These are phyloP conservation scores for Tillandsia leiboldiana DNA, from an alignment of 176 grass and related monocot species.

Conservation along the genomic window DNA sequence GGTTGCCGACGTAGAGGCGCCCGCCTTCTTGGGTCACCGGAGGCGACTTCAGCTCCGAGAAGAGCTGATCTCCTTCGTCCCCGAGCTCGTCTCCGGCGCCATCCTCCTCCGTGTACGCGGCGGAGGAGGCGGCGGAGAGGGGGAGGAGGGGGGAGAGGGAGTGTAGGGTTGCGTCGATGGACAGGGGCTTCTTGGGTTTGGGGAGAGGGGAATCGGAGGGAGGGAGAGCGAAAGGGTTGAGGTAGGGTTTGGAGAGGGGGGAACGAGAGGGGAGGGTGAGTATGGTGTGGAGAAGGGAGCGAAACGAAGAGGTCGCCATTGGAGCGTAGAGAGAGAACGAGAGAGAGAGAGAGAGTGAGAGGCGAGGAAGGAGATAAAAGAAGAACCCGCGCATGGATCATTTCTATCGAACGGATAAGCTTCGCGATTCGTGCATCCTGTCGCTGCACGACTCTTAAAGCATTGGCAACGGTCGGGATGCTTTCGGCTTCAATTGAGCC, in stretches of 20 bases:
- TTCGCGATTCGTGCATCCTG: neutral
- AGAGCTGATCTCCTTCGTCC: conserved; percentile 16
- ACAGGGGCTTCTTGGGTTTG: neutral
- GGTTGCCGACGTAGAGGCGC: conserved; percentile 80
- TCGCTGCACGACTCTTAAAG: too few species aligned
- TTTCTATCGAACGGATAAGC: neutral
- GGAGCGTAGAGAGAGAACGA: neutral
- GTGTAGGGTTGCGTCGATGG: neutral
- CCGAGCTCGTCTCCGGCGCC: conserved; percentile 14
- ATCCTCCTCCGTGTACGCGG: conserved; percentile 22
- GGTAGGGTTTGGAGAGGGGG: neutral
- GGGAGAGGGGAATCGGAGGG: neutral
- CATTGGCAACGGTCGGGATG: too few species aligned
- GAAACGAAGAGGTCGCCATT: conserved; percentile 18
- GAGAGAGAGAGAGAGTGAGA: neutral
- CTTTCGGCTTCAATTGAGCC: too few species aligned
- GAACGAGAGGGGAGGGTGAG: conserved; percentile 12
- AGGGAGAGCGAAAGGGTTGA: neutral
- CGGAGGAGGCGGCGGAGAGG: conserved; percentile 2
- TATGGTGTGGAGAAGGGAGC: conserved; percentile 6
- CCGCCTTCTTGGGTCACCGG: conserved; percentile 22
- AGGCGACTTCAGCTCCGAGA: neutral
- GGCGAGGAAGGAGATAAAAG: neutral
- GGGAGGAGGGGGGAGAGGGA: neutral
- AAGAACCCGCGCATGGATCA: neutral